phyloP scores from a whole-genome alignment of 108 stramenopile genomes.

The Nitzschia sp. region DNA sequence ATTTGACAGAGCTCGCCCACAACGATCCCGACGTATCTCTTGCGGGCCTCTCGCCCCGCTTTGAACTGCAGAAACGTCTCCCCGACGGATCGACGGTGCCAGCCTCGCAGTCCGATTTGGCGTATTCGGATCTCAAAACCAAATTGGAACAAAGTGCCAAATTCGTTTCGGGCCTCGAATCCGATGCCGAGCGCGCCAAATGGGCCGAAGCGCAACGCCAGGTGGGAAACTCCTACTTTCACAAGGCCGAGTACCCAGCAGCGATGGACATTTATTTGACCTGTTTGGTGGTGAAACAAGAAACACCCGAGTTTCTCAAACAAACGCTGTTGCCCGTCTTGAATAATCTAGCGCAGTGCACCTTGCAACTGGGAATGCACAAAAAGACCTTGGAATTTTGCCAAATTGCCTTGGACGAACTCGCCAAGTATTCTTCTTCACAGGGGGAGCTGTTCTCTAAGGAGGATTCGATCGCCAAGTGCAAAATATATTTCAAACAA shows the following conservation, averaged over 20 bases:
- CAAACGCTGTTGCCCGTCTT: conserved; percentile 70
- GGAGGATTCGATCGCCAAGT: conserved; percentile 23
- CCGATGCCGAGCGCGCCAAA: conserved; percentile 41
- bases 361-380: conserved; percentile 74
- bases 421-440: not conserved
- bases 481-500: conserved; percentile 73
- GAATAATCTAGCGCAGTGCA: conserved; percentile 81
- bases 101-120: conserved; percentile 55
- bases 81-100: conserved; percentile 76
- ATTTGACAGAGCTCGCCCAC: conserved; percentile 17
- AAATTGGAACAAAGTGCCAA: conserved; percentile 72
- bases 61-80: conserved; percentile 74
- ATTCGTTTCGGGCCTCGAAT: conserved; percentile 32
- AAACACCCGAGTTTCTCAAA: conserved; percentile 22
- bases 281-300: conserved; percentile 65
- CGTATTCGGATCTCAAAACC: conserved; percentile 66
- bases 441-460: not conserved
- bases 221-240: conserved; percentile 67
- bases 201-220: conserved; percentile 70
- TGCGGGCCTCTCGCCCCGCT: conserved; percentile 14
- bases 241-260: conserved; percentile 51
- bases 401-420: conserved; percentile 62
- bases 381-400: conserved; percentile 79
- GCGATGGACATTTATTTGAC: conserved; percentile 91
- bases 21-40: not conserved